Conservation (phyloP, 1,284 basidiomycete genomes). For the Trichosporon sp. region DNA sequence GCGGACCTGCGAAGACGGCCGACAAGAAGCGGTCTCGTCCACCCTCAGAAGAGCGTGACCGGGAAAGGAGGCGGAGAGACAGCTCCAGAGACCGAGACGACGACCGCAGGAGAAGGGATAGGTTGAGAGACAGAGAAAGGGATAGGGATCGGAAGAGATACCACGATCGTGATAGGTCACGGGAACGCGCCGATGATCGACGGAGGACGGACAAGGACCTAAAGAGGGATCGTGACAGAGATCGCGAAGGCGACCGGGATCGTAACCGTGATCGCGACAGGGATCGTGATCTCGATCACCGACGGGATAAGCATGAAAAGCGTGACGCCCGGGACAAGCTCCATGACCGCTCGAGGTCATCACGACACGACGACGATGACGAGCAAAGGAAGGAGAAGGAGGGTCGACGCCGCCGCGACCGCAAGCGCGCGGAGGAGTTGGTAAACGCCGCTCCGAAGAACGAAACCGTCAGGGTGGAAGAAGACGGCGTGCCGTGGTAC, state of each 20-base stretch:
- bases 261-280: constrained; percentile 23
- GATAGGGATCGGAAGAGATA: background rate
- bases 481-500: constrained; percentile 43
- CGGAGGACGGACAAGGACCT: background rate
- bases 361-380: constrained; percentile 24
- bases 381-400: constrained; percentile 31
- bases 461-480: background rate
- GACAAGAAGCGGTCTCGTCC: constrained; percentile 1
- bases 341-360: constrained; percentile 17
- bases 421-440: constrained; percentile 23
- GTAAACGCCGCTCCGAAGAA: background rate
- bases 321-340: constrained; percentile 23
- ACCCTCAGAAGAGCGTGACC: background rate
- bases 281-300: background rate
- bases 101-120: background rate
- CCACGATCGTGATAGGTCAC: background rate
- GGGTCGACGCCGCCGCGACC: constrained; percentile 25
- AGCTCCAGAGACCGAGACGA: background rate
- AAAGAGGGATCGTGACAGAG: constrained; percentile 20
- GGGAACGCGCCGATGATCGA: background rate
- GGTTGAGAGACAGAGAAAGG: background rate
- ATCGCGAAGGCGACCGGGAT: constrained; percentile 19
- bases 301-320: background rate
- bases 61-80: constrained; percentile 7
- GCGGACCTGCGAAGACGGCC: background rate